Conservation (phyloP, 225 moss, liverwort and hornwort species). For the Sphagnum tenellum region DNA sequence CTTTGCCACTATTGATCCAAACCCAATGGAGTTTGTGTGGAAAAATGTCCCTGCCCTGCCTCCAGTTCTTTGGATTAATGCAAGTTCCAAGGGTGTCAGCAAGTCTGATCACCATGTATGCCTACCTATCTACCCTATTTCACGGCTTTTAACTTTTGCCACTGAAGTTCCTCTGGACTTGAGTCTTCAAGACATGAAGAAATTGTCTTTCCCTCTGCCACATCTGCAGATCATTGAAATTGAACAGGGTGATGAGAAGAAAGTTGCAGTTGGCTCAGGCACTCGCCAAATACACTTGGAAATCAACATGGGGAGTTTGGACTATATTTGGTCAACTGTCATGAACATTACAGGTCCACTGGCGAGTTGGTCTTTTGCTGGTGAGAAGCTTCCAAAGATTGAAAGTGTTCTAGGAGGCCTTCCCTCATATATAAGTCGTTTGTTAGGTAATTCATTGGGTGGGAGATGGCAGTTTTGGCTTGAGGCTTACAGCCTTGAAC, state of each 20-base stretch:
- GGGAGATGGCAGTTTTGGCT: slow-evolving; percentile 82
- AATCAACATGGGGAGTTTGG: slow-evolving; percentile 68
- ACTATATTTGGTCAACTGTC: slow-evolving; percentile 79
- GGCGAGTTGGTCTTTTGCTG: slow-evolving; percentile 80
- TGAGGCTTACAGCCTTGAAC: slow-evolving; percentile 54
- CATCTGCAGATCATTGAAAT: slow-evolving; percentile 28
- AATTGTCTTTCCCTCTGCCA: slow-evolving; percentile 25
- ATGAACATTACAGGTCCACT: slow-evolving; percentile 86
- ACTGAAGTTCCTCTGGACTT: slow-evolving; percentile 35
- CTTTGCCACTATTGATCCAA: slow-evolving; percentile 88
- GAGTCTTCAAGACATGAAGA: slow-evolving; percentile 17
- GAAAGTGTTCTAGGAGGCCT: slow-evolving; percentile 42
- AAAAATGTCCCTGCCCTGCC: slow-evolving; percentile 55
- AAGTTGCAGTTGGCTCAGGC: background rate
- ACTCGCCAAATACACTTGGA: slow-evolving; percentile 65
- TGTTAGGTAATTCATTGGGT: slow-evolving; percentile 49
- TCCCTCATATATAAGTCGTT: slow-evolving; percentile 74
- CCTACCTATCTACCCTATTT: slow-evolving; percentile 77
- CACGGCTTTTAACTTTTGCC: slow-evolving; percentile 60
- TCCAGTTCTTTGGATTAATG: slow-evolving; percentile 36
- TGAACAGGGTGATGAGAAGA: slow-evolving; percentile 11
- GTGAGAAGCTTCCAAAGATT: slow-evolving; percentile 55
- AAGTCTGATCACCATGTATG: slow-evolving; percentile 50
- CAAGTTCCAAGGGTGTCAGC: slow-evolving; percentile 37
- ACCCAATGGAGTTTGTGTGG: slow-evolving; percentile 82